Conservation (phyloP, 306 rosid species). For the Fragaria nilgerrensis region DNA sequence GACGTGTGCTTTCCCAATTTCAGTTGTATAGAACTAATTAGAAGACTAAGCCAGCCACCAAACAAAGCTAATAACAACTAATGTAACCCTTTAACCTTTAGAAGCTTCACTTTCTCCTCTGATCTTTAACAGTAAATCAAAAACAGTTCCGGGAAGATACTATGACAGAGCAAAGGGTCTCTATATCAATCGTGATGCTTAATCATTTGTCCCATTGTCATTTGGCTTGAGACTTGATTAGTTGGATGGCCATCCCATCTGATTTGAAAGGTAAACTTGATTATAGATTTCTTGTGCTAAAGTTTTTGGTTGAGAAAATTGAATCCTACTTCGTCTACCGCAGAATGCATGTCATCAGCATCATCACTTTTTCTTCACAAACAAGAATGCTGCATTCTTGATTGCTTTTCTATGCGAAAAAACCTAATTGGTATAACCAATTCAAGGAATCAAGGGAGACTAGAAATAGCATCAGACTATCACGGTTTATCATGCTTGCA, state of each 20-base stretch:
- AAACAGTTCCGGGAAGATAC: not conserved
- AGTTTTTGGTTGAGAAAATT: not conserved
- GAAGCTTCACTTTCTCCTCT: conserved; percentile 5
- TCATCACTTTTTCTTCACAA: conserved; percentile 22
- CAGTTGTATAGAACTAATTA: not conserved
- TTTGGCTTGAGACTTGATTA: conserved; percentile 10
- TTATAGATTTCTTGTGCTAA: not conserved
- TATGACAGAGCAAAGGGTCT: not conserved
- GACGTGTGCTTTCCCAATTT: not conserved
- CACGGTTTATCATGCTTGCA: not conserved
- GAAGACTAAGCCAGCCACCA: conserved; percentile 40
- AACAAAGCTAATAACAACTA: conserved; percentile 41
- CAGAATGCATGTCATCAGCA: conserved; percentile 7
- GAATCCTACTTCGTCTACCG: not conserved
- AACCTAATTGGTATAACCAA: not conserved
- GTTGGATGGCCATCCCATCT: conserved; percentile 18
- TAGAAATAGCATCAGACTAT: not conserved
- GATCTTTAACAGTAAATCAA: not conserved
- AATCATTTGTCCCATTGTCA: conserved; percentile 17
- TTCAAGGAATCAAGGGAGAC: no score
- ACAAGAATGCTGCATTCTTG: conserved; percentile 30
- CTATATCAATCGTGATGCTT: not conserved
- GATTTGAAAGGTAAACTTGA: not conserved
- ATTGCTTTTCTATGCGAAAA: conserved; percentile 11
- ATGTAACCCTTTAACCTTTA: conserved; percentile 10